Conservation (phyloP, 2,329 filamentous ascomycete genomes). For the Penicillium sclerotiorum region DNA sequence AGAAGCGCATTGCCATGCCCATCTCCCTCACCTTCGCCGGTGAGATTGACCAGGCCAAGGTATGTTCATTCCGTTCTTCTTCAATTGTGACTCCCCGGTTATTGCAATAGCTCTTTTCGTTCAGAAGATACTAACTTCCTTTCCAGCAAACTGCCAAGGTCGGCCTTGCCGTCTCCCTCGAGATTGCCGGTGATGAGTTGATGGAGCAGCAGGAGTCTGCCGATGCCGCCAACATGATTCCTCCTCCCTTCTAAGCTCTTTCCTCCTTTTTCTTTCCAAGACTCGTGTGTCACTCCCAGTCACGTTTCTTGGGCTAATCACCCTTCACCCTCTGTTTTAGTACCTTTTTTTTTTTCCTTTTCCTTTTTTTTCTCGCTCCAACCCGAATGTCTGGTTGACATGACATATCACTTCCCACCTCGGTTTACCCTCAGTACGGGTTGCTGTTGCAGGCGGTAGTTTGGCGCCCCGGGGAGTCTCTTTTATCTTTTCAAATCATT, state of each 20-base stretch:
- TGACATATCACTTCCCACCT: conserved; percentile 32
- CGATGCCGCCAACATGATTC: conserved; percentile 46
- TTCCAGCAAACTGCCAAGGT: conserved; percentile 89
- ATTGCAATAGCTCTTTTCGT: too few species aligned
- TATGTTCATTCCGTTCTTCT: conserved; percentile 44
- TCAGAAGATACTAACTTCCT: conserved; percentile 1
- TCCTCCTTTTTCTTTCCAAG: conserved; percentile 15
- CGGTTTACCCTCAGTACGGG: conserved; percentile 36
- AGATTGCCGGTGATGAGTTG: conserved; percentile 80
- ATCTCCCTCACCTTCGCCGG: conserved; percentile 94
- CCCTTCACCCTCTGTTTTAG: conserved; percentile 46
- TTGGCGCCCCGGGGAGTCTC: conserved; percentile 41
- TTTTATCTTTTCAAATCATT: conserved; percentile 4
- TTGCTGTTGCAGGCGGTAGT: conserved; percentile 38
- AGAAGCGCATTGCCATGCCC: conserved; percentile 92
- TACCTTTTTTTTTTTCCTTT: conserved; percentile 45
- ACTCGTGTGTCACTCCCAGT: conserved; percentile 3
- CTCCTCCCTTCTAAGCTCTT: conserved; percentile 52
- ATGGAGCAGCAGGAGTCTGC: conserved; percentile 76
- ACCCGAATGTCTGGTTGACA: conserved; percentile 34
- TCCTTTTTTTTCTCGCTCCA: too few species aligned
- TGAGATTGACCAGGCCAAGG: conserved; percentile 94
- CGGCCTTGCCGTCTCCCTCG: conserved; percentile 89
- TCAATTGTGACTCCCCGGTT: too few species aligned
- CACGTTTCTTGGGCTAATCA: conserved; percentile 29